phyloP scores from a whole-genome alignment of 2,329 filamentous ascomycete species.

The Coniosporium tulheliwenetii region DNA sequence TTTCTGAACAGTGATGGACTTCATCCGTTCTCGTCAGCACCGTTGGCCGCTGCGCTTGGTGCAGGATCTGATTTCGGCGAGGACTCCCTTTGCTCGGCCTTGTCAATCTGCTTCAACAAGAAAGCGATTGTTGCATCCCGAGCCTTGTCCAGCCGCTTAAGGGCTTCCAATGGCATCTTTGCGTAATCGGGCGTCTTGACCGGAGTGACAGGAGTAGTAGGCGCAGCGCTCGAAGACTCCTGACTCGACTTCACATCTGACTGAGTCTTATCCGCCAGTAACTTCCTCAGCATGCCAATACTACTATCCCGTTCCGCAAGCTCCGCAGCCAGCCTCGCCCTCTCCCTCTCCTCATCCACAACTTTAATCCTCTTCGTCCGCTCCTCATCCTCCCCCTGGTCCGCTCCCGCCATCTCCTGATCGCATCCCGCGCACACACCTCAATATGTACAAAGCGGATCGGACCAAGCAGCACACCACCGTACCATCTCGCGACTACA shows the following conservation, averaged over 20 bases:
- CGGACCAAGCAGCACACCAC: conserved; percentile 35
- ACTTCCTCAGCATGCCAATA: conserved; percentile 27
- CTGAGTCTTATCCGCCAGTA: conserved; percentile 29
- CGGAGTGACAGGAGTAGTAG: conserved; percentile 13
- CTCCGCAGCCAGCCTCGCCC: conserved; percentile 18
- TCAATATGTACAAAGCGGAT: conserved; percentile 38
- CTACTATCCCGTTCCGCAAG: conserved; percentile 32
- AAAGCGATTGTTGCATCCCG: conserved; percentile 37
- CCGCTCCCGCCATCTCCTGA: conserved; percentile 24
- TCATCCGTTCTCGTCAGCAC: no score
- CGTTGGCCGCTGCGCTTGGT: no score
- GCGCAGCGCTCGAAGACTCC: conserved; percentile 1
- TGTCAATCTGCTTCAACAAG: conserved; percentile 36
- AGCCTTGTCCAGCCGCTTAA: conserved; percentile 30
- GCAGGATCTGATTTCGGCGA: background rate
- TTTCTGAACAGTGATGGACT: no score
- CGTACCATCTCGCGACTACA: conserved; percentile 40
- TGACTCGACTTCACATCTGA: conserved; percentile 12
- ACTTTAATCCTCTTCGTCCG: conserved; percentile 18
- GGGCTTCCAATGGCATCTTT: conserved; percentile 21
- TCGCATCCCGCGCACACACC: conserved; percentile 29
- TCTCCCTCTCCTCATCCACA: conserved; percentile 17
- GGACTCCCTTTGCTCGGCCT: conserved; percentile 24
- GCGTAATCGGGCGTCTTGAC: conserved; percentile 23
- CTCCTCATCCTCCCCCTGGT: conserved; percentile 16